Evolutionary conservation across 768 basidiomycete species (phyloP), one percentile per base, ranked within the genome.

Genomic region (Boletus rex-veris): DNA sequence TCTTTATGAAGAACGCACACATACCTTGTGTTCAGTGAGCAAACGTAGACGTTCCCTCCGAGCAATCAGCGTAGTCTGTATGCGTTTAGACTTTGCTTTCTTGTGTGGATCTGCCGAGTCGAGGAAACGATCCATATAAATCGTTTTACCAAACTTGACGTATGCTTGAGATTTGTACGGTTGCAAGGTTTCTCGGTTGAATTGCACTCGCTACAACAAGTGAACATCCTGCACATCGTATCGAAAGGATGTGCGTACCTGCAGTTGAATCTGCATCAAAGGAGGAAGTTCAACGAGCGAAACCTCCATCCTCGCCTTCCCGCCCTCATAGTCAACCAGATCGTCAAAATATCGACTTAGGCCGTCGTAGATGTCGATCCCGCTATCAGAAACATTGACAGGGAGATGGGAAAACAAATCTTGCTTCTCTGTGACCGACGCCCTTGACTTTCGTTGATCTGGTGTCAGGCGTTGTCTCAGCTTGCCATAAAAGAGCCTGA

Each of bases 121-220:
- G 65, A 96, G 75, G 75, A 95, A 99, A 14, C 97, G 86, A 69
- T 97, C 94, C 82, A 98, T 84, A 64, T 82, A 86, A 14, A 99
- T 77, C 10, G 83, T 88, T 70, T 94, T 90, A 16, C 79, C 84
- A 65, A 96, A 97, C 63, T 86, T 89, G 59, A 99, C 87, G 69
- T 93, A 96, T 4, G 92, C 93, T 65, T 99, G 96, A 6, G 91
- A 93, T 71, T 99, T 99, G 77, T 90, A 93, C 15, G 93, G 86
- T 59, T 94, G 90, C 51, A 92, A 78, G 1, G 89, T 92, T 60
- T 92, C 88, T 9, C 92, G 83, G 66, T 98, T 92, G 74, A 93
- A 98, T 78, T 96, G 93, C 5, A 93, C 94, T 53, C 94, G 77
- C 92, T 95, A 60, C 18, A 21, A 47, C 45, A 44, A 57, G 48